Conservation (phyloP, 352 stramenopile genomes). For the Globisporangium spiculum region DNA sequence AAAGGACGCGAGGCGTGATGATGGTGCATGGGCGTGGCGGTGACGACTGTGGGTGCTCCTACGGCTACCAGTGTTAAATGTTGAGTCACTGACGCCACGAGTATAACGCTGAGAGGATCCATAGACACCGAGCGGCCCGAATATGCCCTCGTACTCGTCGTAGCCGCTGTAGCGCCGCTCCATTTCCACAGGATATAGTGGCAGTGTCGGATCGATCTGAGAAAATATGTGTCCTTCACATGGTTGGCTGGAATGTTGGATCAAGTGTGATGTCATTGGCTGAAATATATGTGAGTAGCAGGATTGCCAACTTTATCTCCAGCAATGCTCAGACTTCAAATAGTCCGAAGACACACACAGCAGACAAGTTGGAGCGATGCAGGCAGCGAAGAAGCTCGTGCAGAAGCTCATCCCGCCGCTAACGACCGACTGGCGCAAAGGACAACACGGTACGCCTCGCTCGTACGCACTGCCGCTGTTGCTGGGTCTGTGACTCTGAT, state of each 20-base stretch:
- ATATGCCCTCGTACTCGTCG: conserved; percentile 67
- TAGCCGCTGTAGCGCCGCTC: conserved; percentile 35
- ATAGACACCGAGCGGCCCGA: conserved; percentile 39
- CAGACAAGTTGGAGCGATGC: conserved; percentile 8
- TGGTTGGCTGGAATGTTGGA: background rate
- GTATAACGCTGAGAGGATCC: conserved; percentile 4
- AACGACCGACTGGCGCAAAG: conserved; percentile 62
- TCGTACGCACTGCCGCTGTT: background rate
- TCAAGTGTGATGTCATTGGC: background rate
- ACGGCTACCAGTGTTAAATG: conserved; percentile 2
- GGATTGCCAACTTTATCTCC: background rate
- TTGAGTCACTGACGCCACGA: background rate
- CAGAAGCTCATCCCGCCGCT: conserved; percentile 63
- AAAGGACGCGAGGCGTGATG: background rate
- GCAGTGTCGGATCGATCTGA: background rate
- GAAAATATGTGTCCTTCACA: conserved; percentile 10
- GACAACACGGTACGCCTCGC: conserved; percentile 53
- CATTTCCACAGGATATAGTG: background rate
- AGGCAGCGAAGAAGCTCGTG: conserved; percentile 24
- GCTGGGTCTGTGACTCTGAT: background rate
- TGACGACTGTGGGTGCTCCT: background rate
- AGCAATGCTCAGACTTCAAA: background rate
- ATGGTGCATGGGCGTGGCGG: no score
- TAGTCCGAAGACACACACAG: background rate
- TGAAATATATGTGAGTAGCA: background rate